phyloP scores from a whole-genome alignment of 805 yeast genomes.

The Tetrapisispora pingtungensis region DNA sequence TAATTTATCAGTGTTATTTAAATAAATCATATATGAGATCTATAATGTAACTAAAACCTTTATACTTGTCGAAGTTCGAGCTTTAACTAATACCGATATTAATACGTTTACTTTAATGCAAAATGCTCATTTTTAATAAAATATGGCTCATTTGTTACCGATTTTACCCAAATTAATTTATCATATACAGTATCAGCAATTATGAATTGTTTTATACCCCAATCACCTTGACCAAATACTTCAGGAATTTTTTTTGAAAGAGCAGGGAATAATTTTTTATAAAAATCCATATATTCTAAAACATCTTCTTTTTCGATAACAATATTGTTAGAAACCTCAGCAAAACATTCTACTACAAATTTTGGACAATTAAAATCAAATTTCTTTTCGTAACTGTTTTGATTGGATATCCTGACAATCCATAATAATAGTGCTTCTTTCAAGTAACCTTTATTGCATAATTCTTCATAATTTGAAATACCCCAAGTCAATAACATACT shows the following conservation, averaged over 20 bases:
- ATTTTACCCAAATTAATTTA: conserved; percentile 36
- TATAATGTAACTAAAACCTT: too few relatives aligned
- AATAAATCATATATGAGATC: too few relatives aligned
- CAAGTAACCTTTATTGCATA: conserved; percentile 38
- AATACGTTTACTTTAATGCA: background rate
- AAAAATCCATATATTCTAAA: conserved; percentile 41
- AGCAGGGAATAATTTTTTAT: conserved; percentile 43
- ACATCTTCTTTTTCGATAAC: conserved; percentile 44
- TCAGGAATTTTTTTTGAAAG: conserved; percentile 44
- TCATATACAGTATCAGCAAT: conserved; percentile 45
- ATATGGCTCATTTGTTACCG: conserved; percentile 29
- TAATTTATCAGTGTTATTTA: background rate
- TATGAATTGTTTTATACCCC: conserved; percentile 35
- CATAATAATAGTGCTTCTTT: conserved; percentile 55
- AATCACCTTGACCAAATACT: conserved; percentile 40
- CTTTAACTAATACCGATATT: too few relatives aligned
- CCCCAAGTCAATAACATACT: conserved; percentile 51
- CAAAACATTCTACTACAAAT: conserved; percentile 34
- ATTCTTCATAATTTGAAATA: conserved; percentile 41
- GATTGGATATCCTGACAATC: conserved; percentile 50
- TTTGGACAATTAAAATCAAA: conserved; percentile 33
- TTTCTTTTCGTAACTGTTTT: conserved; percentile 26
- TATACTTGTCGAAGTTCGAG: too few relatives aligned
- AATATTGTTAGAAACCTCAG: conserved; percentile 29
- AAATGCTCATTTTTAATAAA: conserved; percentile 17